Base-by-base conservation (phyloP, 371 early-diverging fungal genomes). In the Mortierella sp. region DNA sequence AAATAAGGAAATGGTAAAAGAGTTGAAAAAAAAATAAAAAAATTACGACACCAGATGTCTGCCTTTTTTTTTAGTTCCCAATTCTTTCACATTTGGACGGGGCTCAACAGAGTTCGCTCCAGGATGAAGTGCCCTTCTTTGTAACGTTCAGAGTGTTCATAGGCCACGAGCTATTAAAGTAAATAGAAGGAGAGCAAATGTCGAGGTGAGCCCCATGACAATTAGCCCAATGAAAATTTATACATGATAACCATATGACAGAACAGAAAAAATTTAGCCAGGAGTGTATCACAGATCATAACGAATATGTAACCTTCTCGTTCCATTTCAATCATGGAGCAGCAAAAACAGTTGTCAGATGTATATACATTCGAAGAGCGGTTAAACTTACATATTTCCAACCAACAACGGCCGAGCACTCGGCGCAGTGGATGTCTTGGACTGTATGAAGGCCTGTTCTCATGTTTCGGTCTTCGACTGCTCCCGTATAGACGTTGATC, bases 41-140 rank as follows among this genome's bases (percentile, higher is more conserved):
- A 9, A 13, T 6, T 40, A 9, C 3, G 26, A 13, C n/a, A 45
- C n/a, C 45, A 17, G 4, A 15, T 17, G 51, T 51, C 12, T 3
- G 13, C 26, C 8, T 51, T 51, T 23, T n/a, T 51, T 51, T 3
- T 23, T 23, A 51, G n/a, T 51, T n/a, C n/a, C n/a, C 51, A 43
- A 13, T 15, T 2, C 2, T 15, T 12, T 64, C 59, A 64, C 47
- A 57, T 63, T 37, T 66, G 55, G 37, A 67, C 34, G 42, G 66
- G 66, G 42, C 74, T 68, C 51, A 86, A 72, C 53, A 85, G 69
- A 2, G 77, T 82, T 59, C 79, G 80, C 54, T 88, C 89, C 15
- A 93, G 78, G 42, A 93, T 89, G 75, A 86, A 92, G 74, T 86
- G 89, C 23, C 92, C 93, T 70, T 93, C 92, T 80, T 93, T 93